Evolutionary conservation across 176 grass and related monocot genomes (phyloP).

Genomic region (Musa troglodytarum): DNA sequence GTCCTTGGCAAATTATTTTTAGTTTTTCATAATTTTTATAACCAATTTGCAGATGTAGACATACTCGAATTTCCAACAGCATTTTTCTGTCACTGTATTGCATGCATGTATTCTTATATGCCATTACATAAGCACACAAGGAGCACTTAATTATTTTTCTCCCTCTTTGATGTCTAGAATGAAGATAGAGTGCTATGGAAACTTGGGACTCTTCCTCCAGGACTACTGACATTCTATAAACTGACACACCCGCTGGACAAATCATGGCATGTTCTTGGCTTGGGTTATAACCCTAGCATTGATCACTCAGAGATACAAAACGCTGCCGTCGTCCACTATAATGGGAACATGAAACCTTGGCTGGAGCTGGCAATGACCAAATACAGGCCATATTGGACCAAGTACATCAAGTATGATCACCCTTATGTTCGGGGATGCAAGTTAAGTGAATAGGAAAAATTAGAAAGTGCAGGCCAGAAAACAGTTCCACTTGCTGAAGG

Average conservation of each 20-base stretch:
- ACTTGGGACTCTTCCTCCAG: slow-evolving; percentile 86
- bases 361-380: slow-evolving; percentile 94
- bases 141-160: slow-evolving; percentile 1
- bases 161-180: slow-evolving; percentile 38
- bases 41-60: too few relatives aligned
- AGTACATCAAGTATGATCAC: slow-evolving; percentile 92
- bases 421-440: slow-evolving; percentile 81
- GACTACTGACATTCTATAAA: slow-evolving; percentile 94
- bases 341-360: slow-evolving; percentile 99
- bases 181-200: slow-evolving; percentile 99
- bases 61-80: neutral
- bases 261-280: slow-evolving; percentile 93
- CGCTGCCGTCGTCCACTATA: slow-evolving; percentile 88
- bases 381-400: slow-evolving; percentile 89
- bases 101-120: neutral
- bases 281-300: slow-evolving; percentile 95
- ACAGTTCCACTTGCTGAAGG: neutral
- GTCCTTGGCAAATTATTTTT: too few relatives aligned
- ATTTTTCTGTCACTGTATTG: neutral
- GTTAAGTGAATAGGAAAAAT: slow-evolving; percentile 53
- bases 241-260: slow-evolving; percentile 94
- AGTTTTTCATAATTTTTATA: too few relatives aligned
- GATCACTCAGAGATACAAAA: slow-evolving; percentile 85
- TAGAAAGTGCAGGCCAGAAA: neutral
- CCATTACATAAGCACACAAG: neutral